phyloP scores from a whole-genome alignment of 805 yeast genomes.

The Candida tammaniensis region DNA sequence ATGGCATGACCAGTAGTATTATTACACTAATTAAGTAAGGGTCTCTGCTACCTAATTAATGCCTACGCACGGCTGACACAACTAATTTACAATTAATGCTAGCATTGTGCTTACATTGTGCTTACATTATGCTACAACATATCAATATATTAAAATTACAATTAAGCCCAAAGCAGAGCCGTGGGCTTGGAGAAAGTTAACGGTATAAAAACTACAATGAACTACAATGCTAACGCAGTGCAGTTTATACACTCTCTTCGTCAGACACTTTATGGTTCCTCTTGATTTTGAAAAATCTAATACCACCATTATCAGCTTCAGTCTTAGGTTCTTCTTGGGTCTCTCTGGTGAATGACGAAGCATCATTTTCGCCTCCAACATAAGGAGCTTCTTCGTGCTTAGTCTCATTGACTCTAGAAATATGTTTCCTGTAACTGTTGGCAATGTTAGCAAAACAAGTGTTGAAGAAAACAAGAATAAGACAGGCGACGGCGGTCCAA shows the following conservation, averaged over 20 bases:
- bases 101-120: too few species aligned
- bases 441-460: slow-evolving; percentile 50
- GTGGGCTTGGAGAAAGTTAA: too few species aligned
- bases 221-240: too few species aligned
- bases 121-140: too few species aligned
- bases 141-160: too few species aligned
- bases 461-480: slow-evolving; percentile 49
- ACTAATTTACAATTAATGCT: too few species aligned
- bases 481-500: slow-evolving; percentile 67
- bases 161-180: too few species aligned
- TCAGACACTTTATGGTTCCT: slow-evolving; percentile 45
- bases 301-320: slow-evolving; percentile 50
- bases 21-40: too few species aligned
- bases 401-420: slow-evolving; percentile 32
- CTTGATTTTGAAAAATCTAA: slow-evolving; percentile 74
- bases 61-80: too few species aligned
- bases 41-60: too few species aligned
- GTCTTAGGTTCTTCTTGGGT: slow-evolving; percentile 26
- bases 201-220: too few species aligned
- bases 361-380: slow-evolving; percentile 31
- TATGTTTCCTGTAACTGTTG: slow-evolving; percentile 51
- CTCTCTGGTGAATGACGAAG: slow-evolving; percentile 42
- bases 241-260: slow-evolving; percentile 44
- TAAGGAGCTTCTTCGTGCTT: slow-evolving; percentile 21
- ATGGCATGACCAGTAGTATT: too few species aligned